Percentiles rank a stretch among this genome's conserved stretches.
phyloP scores from a whole-genome alignment of 1,139 yeast genomes.

The Wickerhamiella pararugosa region DNA sequence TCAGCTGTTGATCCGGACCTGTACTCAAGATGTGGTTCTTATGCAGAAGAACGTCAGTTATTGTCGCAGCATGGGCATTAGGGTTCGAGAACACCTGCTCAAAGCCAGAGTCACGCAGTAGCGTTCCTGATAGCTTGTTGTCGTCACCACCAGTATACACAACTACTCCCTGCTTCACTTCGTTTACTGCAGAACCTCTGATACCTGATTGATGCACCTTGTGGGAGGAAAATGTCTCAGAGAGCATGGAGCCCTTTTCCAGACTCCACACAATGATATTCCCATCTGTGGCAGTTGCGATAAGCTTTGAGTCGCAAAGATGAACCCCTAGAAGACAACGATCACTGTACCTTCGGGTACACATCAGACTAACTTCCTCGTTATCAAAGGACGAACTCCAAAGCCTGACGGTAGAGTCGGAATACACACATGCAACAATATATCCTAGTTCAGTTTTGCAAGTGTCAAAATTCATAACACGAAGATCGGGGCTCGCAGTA shows the following conservation, averaged over 20 bases:
- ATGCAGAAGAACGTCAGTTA: constrained; percentile 41
- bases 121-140: constrained; percentile 46
- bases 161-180: constrained; percentile 17
- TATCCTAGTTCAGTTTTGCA: constrained; percentile 27
- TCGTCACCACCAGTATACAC: constrained; percentile 85
- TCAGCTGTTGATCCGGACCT: constrained; percentile 67
- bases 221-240: constrained; percentile 27
- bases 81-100: constrained; percentile 26
- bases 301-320: constrained; percentile 30
- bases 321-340: constrained; percentile 61
- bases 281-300: constrained; percentile 76
- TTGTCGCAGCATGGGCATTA: constrained; percentile 73
- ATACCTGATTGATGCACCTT: constrained; percentile 75
- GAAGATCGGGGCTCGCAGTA: constrained; percentile 55
- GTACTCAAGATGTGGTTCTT: constrained; percentile 29
- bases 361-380: constrained; percentile 31
- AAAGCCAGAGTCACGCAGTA: constrained; percentile 20
- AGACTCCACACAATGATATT: constrained; percentile 44
- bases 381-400: constrained; percentile 35
- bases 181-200: constrained; percentile 31
- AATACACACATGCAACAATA: constrained; percentile 55
- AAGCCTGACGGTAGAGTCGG: constrained; percentile 62
- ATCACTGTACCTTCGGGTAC: constrained; percentile 42
- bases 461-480: constrained; percentile 58
- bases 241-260: constrained; percentile 1